Conservation (phyloP, 192 early-diverging fungal genomes). For the Diversispora eburnea region DNA sequence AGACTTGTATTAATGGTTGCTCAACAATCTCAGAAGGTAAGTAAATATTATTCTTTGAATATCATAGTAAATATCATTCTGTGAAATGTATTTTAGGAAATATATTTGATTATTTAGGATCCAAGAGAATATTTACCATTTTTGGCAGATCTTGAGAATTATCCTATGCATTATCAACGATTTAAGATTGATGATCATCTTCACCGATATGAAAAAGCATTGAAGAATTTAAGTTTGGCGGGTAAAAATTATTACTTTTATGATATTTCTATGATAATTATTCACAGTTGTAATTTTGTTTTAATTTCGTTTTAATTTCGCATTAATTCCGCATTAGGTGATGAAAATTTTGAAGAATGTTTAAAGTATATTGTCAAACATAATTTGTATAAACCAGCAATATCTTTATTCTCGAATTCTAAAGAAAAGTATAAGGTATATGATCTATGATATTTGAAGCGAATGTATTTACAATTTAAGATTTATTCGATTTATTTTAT, state of each 20-base stretch:
- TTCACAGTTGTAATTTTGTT: too few species aligned
- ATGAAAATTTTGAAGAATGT: conserved; percentile 55
- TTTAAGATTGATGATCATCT: conserved; percentile 89
- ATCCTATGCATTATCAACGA: conserved; percentile 76
- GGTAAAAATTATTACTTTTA: conserved; percentile 10
- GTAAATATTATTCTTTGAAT: too few species aligned
- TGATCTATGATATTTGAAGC: conserved; percentile 3
- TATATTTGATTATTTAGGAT: conserved; percentile 49
- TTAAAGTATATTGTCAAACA: conserved; percentile 63
- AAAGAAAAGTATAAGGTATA: conserved; percentile 45
- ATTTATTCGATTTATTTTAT: too few species aligned
- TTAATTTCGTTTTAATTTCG: too few species aligned
- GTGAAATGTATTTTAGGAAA: neutral
- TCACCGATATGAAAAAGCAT: conserved; percentile 59
- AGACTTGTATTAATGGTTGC: conserved; percentile 89
- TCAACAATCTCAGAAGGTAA: conserved; percentile 88
- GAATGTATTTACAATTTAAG: neutral
- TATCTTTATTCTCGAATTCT: conserved; percentile 52
- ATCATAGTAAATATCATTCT: neutral
- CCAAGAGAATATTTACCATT: conserved; percentile 93
- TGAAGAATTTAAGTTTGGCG: conserved; percentile 62
- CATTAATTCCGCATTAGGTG: conserved; percentile 26
- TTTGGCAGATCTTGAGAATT: conserved; percentile 71
- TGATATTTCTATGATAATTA: neutral
- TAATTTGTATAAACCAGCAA: conserved; percentile 57